Base-by-base conservation (phyloP, 805 yeast species). In the Saturnispora dispora region DNA sequence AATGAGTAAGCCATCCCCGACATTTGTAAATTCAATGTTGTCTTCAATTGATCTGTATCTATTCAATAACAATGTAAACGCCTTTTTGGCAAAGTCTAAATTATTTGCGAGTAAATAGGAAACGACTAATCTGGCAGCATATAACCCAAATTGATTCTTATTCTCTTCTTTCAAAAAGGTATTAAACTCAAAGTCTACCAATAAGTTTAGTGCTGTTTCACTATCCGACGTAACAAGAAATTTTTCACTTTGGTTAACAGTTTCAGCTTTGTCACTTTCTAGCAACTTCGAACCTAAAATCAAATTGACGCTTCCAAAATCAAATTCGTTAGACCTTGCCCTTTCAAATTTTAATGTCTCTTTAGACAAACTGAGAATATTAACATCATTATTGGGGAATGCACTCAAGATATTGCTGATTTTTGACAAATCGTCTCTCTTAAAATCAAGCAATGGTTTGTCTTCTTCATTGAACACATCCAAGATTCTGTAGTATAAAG, bases 301-400 rank as follows among this genome's bases (percentile, higher is more conserved):
- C 57, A 82, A 82, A 62, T 88, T 88, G 51, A 93, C 70, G 44
- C 79, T 81, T 6, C 84, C 76, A 61, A 88, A 96, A 4, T 96
- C 96, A 55, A 77, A 76, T 51, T 76, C 76, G 50, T 68, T 70
- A 4, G 79, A 71, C 49, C 64, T 67, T 54, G 73, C 74, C 44
- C 68, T 66, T 0, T 90, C 74, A 89, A 96, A 91, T 49, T 75
- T 75, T 47, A 80, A 71, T 49, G 82, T 72, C 50, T 81, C 86
- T 45, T 81, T 80, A 20, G 85, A 76, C 49, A 91, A 75, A 57
- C 80, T 87, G 45, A 77, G 72, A 55, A 89, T 63, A 45, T 85
- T 78, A 4, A 83, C 79, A 56, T 85, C 89, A 4, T 62, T 59
- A 15, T 79, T 70, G 23, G 76, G 76, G 48, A 77, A 64, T 39